Percentiles rank a stretch among this genome's conserved stretches.
phyloP scores from a whole-genome alignment of 768 basidiomycete genomes.

The Basidioascus undulatus region DNA sequence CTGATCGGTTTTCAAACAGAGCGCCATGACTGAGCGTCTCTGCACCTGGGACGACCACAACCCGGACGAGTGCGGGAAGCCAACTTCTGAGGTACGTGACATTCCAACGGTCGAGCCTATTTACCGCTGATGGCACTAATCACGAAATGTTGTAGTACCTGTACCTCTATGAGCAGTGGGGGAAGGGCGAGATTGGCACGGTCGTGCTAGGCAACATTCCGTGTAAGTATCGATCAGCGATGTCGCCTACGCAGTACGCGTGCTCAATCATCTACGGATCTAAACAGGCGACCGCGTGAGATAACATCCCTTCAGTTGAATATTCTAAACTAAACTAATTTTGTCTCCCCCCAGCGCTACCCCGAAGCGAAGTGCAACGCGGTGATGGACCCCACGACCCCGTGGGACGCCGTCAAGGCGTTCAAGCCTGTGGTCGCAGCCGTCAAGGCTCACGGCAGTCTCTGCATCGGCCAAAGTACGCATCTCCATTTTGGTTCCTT shows the following conservation, averaged over 20 bases:
- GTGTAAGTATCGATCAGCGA: too few relatives aligned
- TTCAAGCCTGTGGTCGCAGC: conserved; percentile 13
- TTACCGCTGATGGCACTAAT: too few relatives aligned
- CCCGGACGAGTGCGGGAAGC: conserved; percentile 12
- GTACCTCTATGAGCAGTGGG: conserved; percentile 17
- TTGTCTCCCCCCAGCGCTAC: too few relatives aligned
- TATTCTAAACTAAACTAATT: too few relatives aligned
- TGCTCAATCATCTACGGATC: too few relatives aligned
- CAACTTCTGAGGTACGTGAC: conserved; percentile 13
- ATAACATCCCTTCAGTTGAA: too few relatives aligned
- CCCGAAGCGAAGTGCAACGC: conserved; percentile 16
- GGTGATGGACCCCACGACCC: conserved; percentile 9
- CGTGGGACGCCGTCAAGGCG: conserved; percentile 13
- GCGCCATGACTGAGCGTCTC: conserved; percentile 17
- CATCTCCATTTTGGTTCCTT: too few relatives aligned
- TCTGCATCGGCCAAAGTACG: neutral
- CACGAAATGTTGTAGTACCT: too few relatives aligned
- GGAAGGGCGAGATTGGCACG: conserved; percentile 14
- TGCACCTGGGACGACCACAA: conserved; percentile 13
- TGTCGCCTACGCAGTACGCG: too few relatives aligned
- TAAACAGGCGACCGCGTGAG: too few relatives aligned
- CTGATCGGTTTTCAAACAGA: neutral
- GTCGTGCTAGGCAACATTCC: conserved; percentile 17
- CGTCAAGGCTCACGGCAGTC: conserved; percentile 11
- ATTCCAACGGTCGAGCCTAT: too few relatives aligned